These are phyloP conservation scores for Cicer chorassanicum DNA, from an alignment of 306 rosid species.

Conservation along the genomic window DNA sequence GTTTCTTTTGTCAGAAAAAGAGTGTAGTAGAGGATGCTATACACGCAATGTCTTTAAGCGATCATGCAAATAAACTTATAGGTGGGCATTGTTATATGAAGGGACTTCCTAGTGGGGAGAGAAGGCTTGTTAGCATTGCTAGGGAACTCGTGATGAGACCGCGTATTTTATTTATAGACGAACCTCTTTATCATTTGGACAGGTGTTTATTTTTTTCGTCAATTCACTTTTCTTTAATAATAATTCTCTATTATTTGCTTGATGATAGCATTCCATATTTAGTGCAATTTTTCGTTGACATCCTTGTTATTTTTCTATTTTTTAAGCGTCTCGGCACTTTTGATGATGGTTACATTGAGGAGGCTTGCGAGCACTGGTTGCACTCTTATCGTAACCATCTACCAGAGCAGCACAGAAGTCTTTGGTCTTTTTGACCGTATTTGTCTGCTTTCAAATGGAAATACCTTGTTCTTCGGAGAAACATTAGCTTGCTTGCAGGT, in stretches of 20 bases:
- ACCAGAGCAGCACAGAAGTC: constrained; percentile 99
- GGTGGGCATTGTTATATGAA: constrained; percentile 98
- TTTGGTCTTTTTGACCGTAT: constrained; percentile 98
- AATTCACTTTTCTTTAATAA: constrained; percentile 13
- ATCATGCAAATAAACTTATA: constrained; percentile 88
- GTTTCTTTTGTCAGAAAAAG: constrained; percentile 94
- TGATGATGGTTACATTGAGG: constrained; percentile 99
- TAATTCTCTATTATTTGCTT: constrained; percentile 27
- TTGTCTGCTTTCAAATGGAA: constrained; percentile 98
- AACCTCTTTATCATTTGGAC: constrained; percentile 95
- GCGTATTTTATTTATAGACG: constrained; percentile 85
- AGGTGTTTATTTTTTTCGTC: constrained; percentile 58
- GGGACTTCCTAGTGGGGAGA: constrained; percentile 94
- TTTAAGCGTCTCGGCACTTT: constrained; percentile 90
- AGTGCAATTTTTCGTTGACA: constrained; percentile 9
- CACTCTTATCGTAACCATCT: constrained; percentile 82
- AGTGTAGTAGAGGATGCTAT: constrained; percentile 96
- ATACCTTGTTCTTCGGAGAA: constrained; percentile 96
- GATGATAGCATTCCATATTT: constrained; percentile 36
- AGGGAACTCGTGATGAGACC: constrained; percentile 99
- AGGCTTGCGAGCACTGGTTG: constrained; percentile 96
- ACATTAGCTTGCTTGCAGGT: constrained; percentile 99
- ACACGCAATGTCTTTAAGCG: constrained; percentile 89
- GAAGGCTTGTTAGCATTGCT: constrained; percentile 94
- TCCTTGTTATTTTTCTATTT: constrained; percentile 32